Evolutionary conservation across 176 grass and related monocot genomes (phyloP).

Genomic region (Musa schizocarpa): DNA sequence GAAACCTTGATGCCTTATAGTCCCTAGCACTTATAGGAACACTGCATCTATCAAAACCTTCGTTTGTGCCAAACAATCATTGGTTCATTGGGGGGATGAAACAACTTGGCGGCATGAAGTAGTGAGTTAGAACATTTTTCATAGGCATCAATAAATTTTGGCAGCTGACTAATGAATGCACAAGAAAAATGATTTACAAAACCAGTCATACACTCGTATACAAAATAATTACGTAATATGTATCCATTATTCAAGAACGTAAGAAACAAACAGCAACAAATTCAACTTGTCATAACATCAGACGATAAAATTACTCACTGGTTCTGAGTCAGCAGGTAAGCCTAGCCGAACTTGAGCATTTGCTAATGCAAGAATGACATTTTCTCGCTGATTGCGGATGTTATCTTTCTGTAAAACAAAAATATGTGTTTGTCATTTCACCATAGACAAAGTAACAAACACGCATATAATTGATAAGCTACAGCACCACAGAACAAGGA

Average conservation of each 20-base stretch:
- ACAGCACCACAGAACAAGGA: not conserved
- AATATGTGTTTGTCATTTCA: not conserved
- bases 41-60: too few species aligned
- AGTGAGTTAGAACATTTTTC: too few species aligned
- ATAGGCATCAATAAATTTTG: too few species aligned
- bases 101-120: too few species aligned
- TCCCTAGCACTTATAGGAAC: too few species aligned
- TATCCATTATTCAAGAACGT: not conserved
- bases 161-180: not conserved
- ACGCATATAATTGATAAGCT: not conserved
- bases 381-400: slow-evolving; percentile 88
- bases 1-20: too few species aligned
- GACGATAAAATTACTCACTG: slow-evolving; percentile 39
- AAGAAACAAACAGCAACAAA: not conserved
- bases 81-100: too few species aligned
- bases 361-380: slow-evolving; percentile 69
- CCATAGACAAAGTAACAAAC: not conserved
- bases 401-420: slow-evolving; percentile 62
- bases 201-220: not conserved
- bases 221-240: not conserved
- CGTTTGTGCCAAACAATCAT: too few species aligned
- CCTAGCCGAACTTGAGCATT: slow-evolving; percentile 70
- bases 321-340: slow-evolving; percentile 40
- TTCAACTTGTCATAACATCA: not conserved
- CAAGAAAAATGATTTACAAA: not conserved